Conservation (phyloP, 2,329 filamentous ascomycete genomes). For the Scedosporium apiospermum region DNA sequence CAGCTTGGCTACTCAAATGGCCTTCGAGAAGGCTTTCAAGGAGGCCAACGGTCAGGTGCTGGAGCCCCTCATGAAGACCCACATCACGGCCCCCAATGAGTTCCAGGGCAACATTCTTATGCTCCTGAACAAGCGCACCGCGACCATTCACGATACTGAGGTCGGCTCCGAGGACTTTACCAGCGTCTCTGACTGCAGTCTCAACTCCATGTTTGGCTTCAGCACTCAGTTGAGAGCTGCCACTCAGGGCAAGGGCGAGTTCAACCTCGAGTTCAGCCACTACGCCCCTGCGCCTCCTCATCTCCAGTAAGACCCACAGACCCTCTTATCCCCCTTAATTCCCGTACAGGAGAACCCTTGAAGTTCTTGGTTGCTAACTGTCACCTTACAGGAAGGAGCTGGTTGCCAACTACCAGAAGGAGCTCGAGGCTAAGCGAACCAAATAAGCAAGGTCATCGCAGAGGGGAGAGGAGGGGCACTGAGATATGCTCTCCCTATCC, state of each 20-base stretch:
- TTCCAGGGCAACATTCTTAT: conserved; percentile 96
- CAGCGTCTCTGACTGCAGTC: conserved; percentile 78
- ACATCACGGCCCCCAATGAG: conserved; percentile 89
- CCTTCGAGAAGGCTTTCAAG: conserved; percentile 88
- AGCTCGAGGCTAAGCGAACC: conserved; percentile 46
- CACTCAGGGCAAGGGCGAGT: conserved; percentile 97
- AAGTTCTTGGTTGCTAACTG: conserved; percentile 15
- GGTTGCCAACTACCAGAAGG: conserved; percentile 48
- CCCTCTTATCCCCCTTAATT: not conserved
- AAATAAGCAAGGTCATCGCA: conserved; percentile 27
- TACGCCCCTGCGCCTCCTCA: conserved; percentile 82
- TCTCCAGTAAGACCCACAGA: conserved; percentile 59
- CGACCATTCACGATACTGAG: conserved; percentile 91
- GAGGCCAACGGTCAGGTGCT: conserved; percentile 75
- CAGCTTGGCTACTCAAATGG: conserved; percentile 88
- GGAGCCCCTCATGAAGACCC: conserved; percentile 97
- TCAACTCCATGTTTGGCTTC: conserved; percentile 98
- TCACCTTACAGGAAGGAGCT: conserved; percentile 41
- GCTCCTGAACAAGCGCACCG: conserved; percentile 92
- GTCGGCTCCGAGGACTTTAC: conserved; percentile 92
- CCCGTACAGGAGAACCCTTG: not conserved
- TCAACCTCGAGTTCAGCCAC: conserved; percentile 97
- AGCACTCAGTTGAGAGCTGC: conserved; percentile 82
- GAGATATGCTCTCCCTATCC: too few species aligned
- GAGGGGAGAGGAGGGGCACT: too few species aligned